Conservation (phyloP, 129 eudicot genomes). For the Heracleum sosnowskyi region DNA sequence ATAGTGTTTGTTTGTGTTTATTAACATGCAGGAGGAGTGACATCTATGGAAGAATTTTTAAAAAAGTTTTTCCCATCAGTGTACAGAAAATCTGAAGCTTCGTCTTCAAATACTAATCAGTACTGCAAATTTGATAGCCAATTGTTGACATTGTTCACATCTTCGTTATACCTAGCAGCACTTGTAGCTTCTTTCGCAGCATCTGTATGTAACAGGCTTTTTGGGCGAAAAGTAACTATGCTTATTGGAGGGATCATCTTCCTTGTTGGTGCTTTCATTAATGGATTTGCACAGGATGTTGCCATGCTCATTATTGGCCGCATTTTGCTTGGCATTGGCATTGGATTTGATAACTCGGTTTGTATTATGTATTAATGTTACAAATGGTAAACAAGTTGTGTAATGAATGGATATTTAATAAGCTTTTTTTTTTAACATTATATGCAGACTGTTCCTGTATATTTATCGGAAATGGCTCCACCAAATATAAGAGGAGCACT, state of each 20-base stretch:
- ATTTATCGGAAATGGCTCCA: conserved; percentile 31
- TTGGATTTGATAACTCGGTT: conserved; percentile 34
- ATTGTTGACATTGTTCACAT: conserved; percentile 25
- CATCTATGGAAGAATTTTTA: conserved; percentile 41
- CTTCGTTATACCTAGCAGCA: conserved; percentile 36
- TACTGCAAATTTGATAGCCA: conserved; percentile 42
- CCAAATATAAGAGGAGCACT: conserved; percentile 20
- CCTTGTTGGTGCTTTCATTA: conserved; percentile 28
- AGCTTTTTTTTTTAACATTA: neutral
- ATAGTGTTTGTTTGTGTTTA: neutral
- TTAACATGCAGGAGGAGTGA: conserved; percentile 33
- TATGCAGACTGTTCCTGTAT: conserved; percentile 24
- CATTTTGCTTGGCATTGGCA: conserved; percentile 30
- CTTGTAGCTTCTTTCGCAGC: conserved; percentile 31
- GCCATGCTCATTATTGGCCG: conserved; percentile 34
- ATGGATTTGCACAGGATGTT: conserved; percentile 27
- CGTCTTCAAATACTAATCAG: conserved; percentile 7
- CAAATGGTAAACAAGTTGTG: neutral
- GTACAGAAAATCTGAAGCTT: conserved; percentile 13
- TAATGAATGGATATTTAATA: neutral
- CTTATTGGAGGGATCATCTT: conserved; percentile 27
- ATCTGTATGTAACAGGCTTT: conserved; percentile 18
- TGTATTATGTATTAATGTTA: neutral
- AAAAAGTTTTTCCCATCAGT: conserved; percentile 31
- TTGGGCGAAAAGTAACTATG: conserved; percentile 31